Evolutionary conservation across 1,139 yeast species (phyloP).

Genomic region (Magnusiomyces suaveolens): DNA sequence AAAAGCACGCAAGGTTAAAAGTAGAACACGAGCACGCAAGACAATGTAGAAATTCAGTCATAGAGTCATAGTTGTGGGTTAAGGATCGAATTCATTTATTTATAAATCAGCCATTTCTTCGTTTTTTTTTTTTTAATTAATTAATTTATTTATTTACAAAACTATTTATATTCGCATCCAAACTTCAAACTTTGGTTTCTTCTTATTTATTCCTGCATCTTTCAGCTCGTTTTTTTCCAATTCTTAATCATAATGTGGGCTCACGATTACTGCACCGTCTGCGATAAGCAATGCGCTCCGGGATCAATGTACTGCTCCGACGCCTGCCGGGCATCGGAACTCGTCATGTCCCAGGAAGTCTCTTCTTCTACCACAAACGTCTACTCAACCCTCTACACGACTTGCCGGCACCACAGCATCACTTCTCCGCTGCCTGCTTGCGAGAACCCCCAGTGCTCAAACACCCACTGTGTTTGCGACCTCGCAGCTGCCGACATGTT

Average conservation of each 20-base stretch:
- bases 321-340: conserved; percentile 25
- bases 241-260: conserved; percentile 29
- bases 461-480: conserved; percentile 1
- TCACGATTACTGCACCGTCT: conserved; percentile 37
- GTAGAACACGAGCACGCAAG: neutral
- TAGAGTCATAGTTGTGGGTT: neutral
- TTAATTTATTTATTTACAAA: no score
- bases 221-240: neutral
- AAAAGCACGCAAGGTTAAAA: no score
- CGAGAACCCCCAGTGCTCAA: conserved; percentile 1
- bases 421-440: conserved; percentile 6
- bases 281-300: conserved; percentile 32
- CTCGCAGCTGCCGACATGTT: neutral
- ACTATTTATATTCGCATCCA: neutral
- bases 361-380: conserved; percentile 14
- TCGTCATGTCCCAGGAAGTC: conserved; percentile 4
- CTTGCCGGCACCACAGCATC: conserved; percentile 15
- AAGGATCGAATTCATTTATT: neutral
- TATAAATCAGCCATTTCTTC: neutral
- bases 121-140: neutral
- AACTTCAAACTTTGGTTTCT: neutral
- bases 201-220: neutral
- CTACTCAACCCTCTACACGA: conserved; percentile 15
- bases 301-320: conserved; percentile 30
- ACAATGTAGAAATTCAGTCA: neutral